A percentile compares a stretch with the other conserved stretches of the same genome.
phyloP scores from a whole-genome alignment of 257 asterid genomes.

The Mitragyna speciosa region DNA sequence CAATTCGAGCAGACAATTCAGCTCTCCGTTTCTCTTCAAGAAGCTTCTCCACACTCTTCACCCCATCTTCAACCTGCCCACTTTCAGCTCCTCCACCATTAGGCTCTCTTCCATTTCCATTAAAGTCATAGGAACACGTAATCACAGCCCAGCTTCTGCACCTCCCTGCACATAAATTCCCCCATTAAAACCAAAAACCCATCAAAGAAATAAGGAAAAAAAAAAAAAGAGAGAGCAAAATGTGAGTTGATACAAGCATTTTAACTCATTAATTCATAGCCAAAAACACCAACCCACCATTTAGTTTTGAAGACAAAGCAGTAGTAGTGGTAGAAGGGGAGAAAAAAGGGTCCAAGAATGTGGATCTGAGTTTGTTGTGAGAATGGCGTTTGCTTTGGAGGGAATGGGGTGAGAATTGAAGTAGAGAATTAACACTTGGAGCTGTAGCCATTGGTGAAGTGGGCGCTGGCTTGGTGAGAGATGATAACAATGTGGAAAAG shows the following conservation, averaged over 20 bases:
- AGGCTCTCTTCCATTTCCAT: constrained; percentile 53
- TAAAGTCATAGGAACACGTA: constrained; percentile 50
- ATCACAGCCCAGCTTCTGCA: constrained; percentile 27
- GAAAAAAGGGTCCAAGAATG: constrained; percentile 13
- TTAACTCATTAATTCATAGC: neutral
- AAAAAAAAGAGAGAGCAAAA: no score
- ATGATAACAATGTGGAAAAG: neutral
- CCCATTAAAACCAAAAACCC: neutral
- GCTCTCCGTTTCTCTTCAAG: constrained; percentile 69
- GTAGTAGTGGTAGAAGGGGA: neutral
- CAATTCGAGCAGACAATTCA: constrained; percentile 82
- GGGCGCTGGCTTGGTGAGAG: neutral
- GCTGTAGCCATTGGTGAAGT: constrained; percentile 63
- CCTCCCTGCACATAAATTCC: constrained; percentile 42
- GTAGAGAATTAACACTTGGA: constrained; percentile 33
- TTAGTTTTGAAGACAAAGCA: constrained; percentile 4
- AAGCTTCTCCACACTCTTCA: constrained; percentile 58
- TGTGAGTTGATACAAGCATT: neutral
- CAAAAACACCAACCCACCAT: constrained; percentile 3
- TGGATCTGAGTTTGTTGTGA: constrained; percentile 26
- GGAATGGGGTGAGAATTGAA: constrained; percentile 47
- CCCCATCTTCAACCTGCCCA: constrained; percentile 36
- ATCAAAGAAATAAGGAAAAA: neutral
- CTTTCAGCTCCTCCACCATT: constrained; percentile 12
- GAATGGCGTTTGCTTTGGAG: constrained; percentile 18